phyloP scores from a whole-genome alignment of 2,329 filamentous ascomycete genomes.

The Ceratocystis alfenasii region DNA sequence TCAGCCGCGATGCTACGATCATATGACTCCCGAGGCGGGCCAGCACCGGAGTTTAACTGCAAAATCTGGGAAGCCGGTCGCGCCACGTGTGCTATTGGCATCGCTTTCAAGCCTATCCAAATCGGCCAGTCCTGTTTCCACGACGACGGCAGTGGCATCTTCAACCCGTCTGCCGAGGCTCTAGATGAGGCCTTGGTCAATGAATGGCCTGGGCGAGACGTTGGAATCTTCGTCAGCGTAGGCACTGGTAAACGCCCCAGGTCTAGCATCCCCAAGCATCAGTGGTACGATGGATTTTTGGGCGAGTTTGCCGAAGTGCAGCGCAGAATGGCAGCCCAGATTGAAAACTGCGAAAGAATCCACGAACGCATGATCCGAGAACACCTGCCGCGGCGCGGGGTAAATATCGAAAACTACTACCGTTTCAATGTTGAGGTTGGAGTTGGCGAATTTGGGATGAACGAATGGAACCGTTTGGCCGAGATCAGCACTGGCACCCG shows the following conservation, averaged over 20 bases:
- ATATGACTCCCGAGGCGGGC: slow-evolving; percentile 88
- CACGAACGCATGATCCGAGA: slow-evolving; percentile 78
- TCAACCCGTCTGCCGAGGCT: slow-evolving; percentile 75
- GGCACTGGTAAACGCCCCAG: slow-evolving; percentile 78
- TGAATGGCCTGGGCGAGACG: slow-evolving; percentile 87
- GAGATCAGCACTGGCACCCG: slow-evolving; percentile 90
- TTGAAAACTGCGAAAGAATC: slow-evolving; percentile 86
- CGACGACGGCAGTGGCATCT: slow-evolving; percentile 82
- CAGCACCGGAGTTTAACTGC: slow-evolving; percentile 81
- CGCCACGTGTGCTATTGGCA: slow-evolving; percentile 79
- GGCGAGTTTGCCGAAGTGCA: slow-evolving; percentile 87
- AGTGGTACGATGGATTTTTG: slow-evolving; percentile 91
- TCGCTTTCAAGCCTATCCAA: slow-evolving; percentile 91
- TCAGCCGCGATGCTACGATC: slow-evolving; percentile 69
- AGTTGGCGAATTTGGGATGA: slow-evolving; percentile 96
- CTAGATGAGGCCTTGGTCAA: slow-evolving; percentile 85
- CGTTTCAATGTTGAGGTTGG: slow-evolving; percentile 94
- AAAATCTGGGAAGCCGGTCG: slow-evolving; percentile 95
- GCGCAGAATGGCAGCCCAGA: slow-evolving; percentile 64
- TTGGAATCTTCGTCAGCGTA: slow-evolving; percentile 84
- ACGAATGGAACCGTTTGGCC: slow-evolving; percentile 87
- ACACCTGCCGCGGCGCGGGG: slow-evolving; percentile 61
- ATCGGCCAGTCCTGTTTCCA: slow-evolving; percentile 90
- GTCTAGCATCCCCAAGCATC: slow-evolving; percentile 48
- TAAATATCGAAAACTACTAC: slow-evolving; percentile 84